phyloP scores from a whole-genome alignment of 1,284 basidiomycete species.

The Fistulina hepatica region DNA sequence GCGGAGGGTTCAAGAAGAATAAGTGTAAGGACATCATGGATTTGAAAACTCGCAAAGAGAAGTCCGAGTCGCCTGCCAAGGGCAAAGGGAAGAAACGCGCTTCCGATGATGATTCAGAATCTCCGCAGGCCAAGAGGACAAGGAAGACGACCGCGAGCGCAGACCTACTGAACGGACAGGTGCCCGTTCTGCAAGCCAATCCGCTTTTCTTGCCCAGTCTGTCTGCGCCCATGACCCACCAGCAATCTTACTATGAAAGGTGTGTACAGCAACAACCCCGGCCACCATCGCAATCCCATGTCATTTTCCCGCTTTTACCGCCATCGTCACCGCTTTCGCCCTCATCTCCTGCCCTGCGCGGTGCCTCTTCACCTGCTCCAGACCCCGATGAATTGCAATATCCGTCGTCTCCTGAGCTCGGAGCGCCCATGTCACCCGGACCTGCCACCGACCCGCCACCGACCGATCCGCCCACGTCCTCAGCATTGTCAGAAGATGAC shows the following conservation, averaged over 20 bases:
- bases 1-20: conserved; percentile 60
- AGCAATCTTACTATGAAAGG: conserved; percentile 58
- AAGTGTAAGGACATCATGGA: conserved; percentile 53
- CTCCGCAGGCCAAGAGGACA: conserved; percentile 25
- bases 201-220: conserved; percentile 45
- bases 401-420: conserved; percentile 9
- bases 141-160: conserved; percentile 30
- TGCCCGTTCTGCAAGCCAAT: conserved; percentile 25
- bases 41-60: conserved; percentile 30
- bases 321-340: conserved; percentile 11
- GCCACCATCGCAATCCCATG: conserved; percentile 37
- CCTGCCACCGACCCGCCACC: conserved; percentile 11
- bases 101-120: conserved; percentile 28
- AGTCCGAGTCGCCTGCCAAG: conserved; percentile 27
- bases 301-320: conserved; percentile 61
- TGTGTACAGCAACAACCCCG: conserved; percentile 31
- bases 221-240: conserved; percentile 51
- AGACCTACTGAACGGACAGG: conserved; percentile 18
- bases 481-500: conserved; percentile 22
- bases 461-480: conserved; percentile 17
- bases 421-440: too few relatives aligned
- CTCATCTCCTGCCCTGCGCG: conserved; percentile 18
- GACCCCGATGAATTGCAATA: conserved; percentile 14
- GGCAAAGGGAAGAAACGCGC: conserved; percentile 28
- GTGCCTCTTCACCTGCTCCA: conserved; percentile 15